Evolutionary conservation across 768 basidiomycete genomes (phyloP), one percentile per base, ranked within the genome.

Genomic region (Rhizopogon roseolus): DNA sequence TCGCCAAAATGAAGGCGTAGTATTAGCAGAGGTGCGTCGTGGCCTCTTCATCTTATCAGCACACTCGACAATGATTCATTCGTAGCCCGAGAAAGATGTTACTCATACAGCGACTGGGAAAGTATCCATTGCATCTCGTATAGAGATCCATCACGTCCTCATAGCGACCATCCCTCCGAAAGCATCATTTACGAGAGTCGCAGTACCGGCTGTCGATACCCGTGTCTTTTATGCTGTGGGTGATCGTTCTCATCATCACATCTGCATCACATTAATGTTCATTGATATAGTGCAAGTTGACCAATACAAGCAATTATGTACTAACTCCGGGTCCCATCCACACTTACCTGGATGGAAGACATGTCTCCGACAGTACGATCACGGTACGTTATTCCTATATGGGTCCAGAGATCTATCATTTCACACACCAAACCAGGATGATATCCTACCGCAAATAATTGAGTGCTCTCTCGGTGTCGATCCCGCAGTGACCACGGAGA

Each of bases 291-390:
- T 64, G 62, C 28, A 54, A 63, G 19, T 57, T 70, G n/a, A 59
- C 59, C 48, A 70, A 70, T 41, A 58, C 62, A 1, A 66, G 55
- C 37, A 53, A 57, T 11, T 60, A 68, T 9, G 42, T 66, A 13
- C 43, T 70, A 13, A 58, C 66, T 4, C 57, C 67, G 6, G 69
- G 70, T 16, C 60, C 50, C 0, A 55, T 65, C 29, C 66, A 68
- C 32, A 44, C 60, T 3, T 67, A 62, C 54, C 40, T 68, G 50
- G 65, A 70, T 57, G 61, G 63, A 13, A 64, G 45, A 38, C 60
- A 62, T 6, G 60, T 70, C 37, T 67, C 70, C 25, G 64, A 64
- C 28, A 52, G 54, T 5, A 45, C 57, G 2, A 60, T 70, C 27
- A 50, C 29, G 14, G 63, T 59, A 50, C 36, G 62, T 68, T 19